These are phyloP conservation scores for Schizothecium vesticola DNA, from an alignment of 495 filamentous ascomycete species.

Conservation along the genomic window DNA sequence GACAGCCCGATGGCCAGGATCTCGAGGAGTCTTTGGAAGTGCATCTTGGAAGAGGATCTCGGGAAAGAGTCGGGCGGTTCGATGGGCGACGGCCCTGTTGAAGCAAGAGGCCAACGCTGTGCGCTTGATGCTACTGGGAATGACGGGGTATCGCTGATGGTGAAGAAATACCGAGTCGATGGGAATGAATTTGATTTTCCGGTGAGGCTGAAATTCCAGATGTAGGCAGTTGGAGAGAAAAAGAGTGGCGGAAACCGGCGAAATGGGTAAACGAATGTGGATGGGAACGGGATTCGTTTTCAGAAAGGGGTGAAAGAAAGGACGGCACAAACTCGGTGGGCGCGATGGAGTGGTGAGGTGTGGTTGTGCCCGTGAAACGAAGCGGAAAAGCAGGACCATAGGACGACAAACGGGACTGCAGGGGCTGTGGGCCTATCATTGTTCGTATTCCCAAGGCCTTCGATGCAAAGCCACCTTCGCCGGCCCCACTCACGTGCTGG, in stretches of 20 bases:
- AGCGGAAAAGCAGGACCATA: neutral
- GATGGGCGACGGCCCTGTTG: neutral
- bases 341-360: constrained; percentile 1
- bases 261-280: neutral
- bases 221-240: neutral
- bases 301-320: constrained; percentile 2
- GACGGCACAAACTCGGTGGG: neutral
- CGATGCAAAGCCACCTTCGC: neutral
- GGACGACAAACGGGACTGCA: neutral
- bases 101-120: neutral
- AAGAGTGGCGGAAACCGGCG: neutral
- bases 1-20: constrained; percentile 39
- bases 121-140: neutral
- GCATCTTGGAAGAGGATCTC: constrained; percentile 26
- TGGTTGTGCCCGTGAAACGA: neutral
- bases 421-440: neutral
- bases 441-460: neutral
- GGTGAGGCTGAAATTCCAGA: neutral
- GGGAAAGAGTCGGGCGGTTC: neutral
- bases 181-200: neutral
- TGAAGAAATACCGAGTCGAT: neutral
- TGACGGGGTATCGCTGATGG: neutral
- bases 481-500: neutral
- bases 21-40: constrained; percentile 30
- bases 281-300: neutral